phyloP scores from a whole-genome alignment of 148 eudicot species.

The Silene latifolia region DNA sequence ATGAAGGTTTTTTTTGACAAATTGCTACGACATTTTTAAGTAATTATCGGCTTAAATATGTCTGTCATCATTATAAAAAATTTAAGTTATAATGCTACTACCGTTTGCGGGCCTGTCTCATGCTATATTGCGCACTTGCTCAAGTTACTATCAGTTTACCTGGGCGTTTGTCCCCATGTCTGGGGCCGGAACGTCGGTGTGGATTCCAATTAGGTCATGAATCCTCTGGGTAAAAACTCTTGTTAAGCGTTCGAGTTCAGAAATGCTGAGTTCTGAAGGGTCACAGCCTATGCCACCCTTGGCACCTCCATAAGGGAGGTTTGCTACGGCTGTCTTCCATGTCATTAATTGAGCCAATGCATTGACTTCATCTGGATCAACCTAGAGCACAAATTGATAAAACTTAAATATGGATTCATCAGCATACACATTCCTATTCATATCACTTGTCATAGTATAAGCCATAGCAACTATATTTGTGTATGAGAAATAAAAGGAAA shows the following conservation, averaged over 20 bases:
- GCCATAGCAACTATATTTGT: too few relatives aligned
- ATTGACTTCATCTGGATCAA: conserved; percentile 98
- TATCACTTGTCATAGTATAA: too few relatives aligned
- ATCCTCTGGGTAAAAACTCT: conserved; percentile 96
- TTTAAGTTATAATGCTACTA: background rate
- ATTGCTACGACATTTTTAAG: too few relatives aligned
- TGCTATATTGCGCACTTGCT: background rate
- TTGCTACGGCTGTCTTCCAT: conserved; percentile 99
- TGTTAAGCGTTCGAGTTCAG: conserved; percentile 89
- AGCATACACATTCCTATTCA: background rate
- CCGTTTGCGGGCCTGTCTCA: background rate
- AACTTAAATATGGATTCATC: background rate
- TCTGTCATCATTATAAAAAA: too few relatives aligned
- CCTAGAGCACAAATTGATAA: conserved; percentile 39
- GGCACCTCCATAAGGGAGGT: conserved; percentile 98
- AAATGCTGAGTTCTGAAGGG: conserved; percentile 71
- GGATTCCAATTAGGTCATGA: conserved; percentile 91
- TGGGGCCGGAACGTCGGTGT: conserved; percentile 98
- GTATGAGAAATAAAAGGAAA: too few relatives aligned
- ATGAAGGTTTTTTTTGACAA: too few relatives aligned
- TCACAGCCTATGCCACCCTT: conserved; percentile 97
- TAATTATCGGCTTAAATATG: too few relatives aligned
- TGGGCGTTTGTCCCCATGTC: conserved; percentile 99
- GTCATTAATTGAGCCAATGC: conserved; percentile 98
- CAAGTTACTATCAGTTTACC: conserved; percentile 30